These are phyloP conservation scores for Irpex sp. DNA, from an alignment of 1,284 basidiomycete species.

Conservation along the genomic window DNA sequence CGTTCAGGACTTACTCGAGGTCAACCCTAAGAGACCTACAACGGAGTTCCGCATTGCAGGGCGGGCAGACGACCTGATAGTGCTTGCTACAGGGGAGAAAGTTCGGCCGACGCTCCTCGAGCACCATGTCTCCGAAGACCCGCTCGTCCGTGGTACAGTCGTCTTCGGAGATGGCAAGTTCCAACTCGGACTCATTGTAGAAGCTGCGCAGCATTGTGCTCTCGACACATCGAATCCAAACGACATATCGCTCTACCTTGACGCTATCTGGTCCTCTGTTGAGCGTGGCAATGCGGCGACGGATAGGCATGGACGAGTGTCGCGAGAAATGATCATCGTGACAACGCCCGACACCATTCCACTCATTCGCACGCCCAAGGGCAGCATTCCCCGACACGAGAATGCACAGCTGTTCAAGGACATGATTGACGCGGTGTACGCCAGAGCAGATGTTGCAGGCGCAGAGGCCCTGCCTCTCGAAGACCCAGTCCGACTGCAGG, in stretches of 20 bases:
- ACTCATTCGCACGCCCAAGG: constrained; percentile 28
- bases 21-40: constrained; percentile 23
- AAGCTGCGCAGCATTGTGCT: constrained; percentile 16
- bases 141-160: constrained; percentile 29
- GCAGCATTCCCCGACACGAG: constrained; percentile 20
- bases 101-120: constrained; percentile 19
- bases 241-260: constrained; percentile 6
- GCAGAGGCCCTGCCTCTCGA: constrained; percentile 13
- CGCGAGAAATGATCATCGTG: constrained; percentile 24
- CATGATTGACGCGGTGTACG: constrained; percentile 25
- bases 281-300: constrained; percentile 30
- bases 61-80: constrained; percentile 41
- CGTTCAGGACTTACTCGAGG: constrained; percentile 33
- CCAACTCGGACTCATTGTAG: constrained; percentile 33
- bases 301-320: constrained; percentile 27
- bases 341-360: constrained; percentile 16
- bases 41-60: constrained; percentile 26
- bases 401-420: constrained; percentile 22
- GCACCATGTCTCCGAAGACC: constrained; percentile 5
- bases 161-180: constrained; percentile 33
- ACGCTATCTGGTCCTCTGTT: constrained; percentile 20
- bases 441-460: constrained; percentile 8
- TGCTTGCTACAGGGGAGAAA: constrained; percentile 45
- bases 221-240: constrained; percentile 4
- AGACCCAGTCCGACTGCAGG: constrained; percentile 8